Conservation (phyloP, 352 stramenopile genomes). For the Phytophthora pini region DNA sequence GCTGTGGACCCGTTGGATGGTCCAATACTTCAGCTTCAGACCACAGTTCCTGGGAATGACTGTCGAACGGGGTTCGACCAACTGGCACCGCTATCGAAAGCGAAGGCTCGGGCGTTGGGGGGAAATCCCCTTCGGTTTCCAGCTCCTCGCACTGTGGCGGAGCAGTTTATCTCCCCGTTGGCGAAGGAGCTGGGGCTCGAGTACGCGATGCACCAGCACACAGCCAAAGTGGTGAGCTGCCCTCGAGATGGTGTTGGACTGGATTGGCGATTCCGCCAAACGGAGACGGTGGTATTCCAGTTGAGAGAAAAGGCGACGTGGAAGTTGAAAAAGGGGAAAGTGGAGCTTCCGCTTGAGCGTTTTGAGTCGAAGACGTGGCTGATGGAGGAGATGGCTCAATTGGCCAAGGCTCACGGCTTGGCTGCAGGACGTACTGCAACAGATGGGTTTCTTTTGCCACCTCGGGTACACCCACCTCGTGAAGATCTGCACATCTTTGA, state of each 20-base stretch:
- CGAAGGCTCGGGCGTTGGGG: conserved; percentile 26
- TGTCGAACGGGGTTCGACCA: conserved; percentile 16
- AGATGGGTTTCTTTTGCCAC: background rate
- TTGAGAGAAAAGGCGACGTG: conserved; percentile 41
- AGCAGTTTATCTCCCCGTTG: conserved; percentile 35
- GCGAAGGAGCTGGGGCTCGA: conserved; percentile 37
- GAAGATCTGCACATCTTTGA: conserved; percentile 36
- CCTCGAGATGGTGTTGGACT: conserved; percentile 11
- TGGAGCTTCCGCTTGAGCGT: conserved; percentile 30
- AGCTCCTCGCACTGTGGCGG: conserved; percentile 19
- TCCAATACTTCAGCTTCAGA: conserved; percentile 15
- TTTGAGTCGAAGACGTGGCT: conserved; percentile 37
- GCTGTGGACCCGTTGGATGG: conserved; percentile 19
- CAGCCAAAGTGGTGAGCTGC: conserved; percentile 23
- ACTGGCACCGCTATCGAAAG: conserved; percentile 13
- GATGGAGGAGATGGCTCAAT: conserved; percentile 15
- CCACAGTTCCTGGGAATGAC: background rate
- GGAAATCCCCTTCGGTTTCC: conserved; percentile 37
- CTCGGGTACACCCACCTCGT: conserved; percentile 4
- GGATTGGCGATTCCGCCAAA: conserved; percentile 53
- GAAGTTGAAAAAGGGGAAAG: conserved; percentile 25
- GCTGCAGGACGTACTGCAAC: background rate
- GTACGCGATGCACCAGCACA: conserved; percentile 29
- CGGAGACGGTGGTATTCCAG: conserved; percentile 50
- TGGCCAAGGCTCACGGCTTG: conserved; percentile 30